Evolutionary conservation across 1,284 basidiomycete genomes (phyloP).

Genomic region (Ustilago cynodontis): DNA sequence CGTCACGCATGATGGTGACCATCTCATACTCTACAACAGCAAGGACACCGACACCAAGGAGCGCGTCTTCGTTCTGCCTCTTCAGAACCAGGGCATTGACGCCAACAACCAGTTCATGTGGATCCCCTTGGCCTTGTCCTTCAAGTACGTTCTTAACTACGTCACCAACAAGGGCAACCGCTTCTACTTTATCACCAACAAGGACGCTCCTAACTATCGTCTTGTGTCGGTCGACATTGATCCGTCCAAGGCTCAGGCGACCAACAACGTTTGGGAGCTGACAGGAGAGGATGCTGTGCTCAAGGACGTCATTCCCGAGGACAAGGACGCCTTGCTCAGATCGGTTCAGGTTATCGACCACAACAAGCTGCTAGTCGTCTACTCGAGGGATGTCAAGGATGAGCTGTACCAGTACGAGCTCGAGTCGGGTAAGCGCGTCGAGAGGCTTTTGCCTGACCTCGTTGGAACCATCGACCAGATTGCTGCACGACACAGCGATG

Average conservation of each 20-base stretch:
- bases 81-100: constrained; percentile 43
- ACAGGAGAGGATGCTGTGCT: constrained; percentile 66
- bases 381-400: constrained; percentile 85
- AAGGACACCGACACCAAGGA: constrained; percentile 67
- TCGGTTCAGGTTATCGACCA: constrained; percentile 74
- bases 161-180: constrained; percentile 62
- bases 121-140: constrained; percentile 61
- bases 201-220: constrained; percentile 65
- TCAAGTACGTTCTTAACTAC: constrained; percentile 60
- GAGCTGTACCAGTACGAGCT: constrained; percentile 82
- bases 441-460: constrained; percentile 76
- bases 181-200: constrained; percentile 68
- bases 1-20: constrained; percentile 64
- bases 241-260: constrained; percentile 34
- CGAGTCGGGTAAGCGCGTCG: constrained; percentile 74
- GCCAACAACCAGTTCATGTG: constrained; percentile 47
- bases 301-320: constrained; percentile 80
- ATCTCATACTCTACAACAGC: constrained; percentile 57
- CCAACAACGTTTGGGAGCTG: constrained; percentile 58
- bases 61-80: constrained; percentile 54
- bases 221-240: constrained; percentile 59
- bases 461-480: constrained; percentile 78
- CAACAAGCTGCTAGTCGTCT: constrained; percentile 77
- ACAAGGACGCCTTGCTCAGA: constrained; percentile 76
- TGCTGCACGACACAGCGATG: constrained; percentile 74